Evolutionary conservation across 495 filamentous ascomycete species (phyloP), one percentile per base, ranked within the genome.

Genomic region (Aspergillus indologenus): DNA sequence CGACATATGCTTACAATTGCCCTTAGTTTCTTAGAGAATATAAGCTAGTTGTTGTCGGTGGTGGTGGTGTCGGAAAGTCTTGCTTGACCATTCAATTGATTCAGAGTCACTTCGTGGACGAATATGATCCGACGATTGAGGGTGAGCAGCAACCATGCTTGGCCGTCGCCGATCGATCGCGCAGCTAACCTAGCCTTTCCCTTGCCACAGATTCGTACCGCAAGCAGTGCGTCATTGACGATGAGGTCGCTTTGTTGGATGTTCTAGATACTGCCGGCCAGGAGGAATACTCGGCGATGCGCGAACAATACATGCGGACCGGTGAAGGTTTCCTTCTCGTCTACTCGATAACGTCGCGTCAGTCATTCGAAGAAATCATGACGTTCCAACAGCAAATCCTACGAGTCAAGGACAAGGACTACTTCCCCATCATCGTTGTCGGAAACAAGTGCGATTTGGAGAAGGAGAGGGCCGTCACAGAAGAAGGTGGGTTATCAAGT

Each of bases 281-380:
- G 76, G 94, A 98, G 75, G 94, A 98, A 77, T 98, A 98, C 79
- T 96, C 92, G 42, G 94, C 94, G 53, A 98, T 98, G 94, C 86
- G 94, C 62, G 94, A 98, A 79, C 94, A 98, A 79, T 98, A 98
- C 82, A 98, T 98, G 94, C 89, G 94, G 65, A 98, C 95, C 40
- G 94, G 94, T 68, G 94, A 98, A 78, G 94, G 94, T 45, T 98
- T 98, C 78, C 83, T 98, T 62, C 85, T 98, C 20, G 91, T 98
- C 64, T 98, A 97, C 81, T 97, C 90, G 53, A 98, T 98, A 78
- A 97, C 90, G 15, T 97, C 93, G 69, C 85, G 93, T 65, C 91
- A 96, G 74, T 94, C 90, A 61, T 98, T 98, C 70, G 92, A 98
- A 72, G 95, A 98, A 78, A 98, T 98, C 71, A 85, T 90, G 75